Evolutionary conservation across 371 early-diverging fungal species (phyloP), one percentile per base, ranked within the genome.

Genomic region (Choanephora cucurbitarum): DNA sequence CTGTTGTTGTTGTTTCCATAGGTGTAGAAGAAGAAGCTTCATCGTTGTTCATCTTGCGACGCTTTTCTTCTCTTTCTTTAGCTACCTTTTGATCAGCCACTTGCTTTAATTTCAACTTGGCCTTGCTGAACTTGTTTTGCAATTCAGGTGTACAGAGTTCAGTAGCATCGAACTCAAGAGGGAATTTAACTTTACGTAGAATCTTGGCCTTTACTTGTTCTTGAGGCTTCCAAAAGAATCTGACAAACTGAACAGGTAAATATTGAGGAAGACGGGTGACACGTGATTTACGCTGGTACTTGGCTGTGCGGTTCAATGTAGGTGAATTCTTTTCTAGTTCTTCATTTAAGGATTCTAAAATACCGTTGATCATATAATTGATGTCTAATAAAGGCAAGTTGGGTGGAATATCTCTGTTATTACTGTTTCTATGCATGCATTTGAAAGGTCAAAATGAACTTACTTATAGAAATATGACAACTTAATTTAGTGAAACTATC

Each of bases 211-310:
- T 90, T n/a, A 92, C 82, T 39, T 81, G 75, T 62, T 91, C 90
- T 19, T 83, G 72, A 0, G 90, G 77, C 61, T 96, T 96, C 99
- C 99, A 98, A 73, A 91, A 97, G 77, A 97, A 97, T 21, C 99
- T 86, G 34, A 96, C 90, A 71, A 94, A 97, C 57, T 93, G 88
- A 17, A 97, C 73, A 0, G 96, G 87, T 53, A 99, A 67, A 65
- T 98, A 98, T 14, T 79, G 67, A 1, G 99, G 99, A 32, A 98
- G 70, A 5, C 96, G 85, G 13, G 83, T 83, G 19, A 99, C 85
- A 39, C 84, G 78, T 37, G 87, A 84, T 6, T 73, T 84, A 53
- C 92, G 91, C 47, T 81, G 82, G 62, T 95, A 97, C 43, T 75
- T 72, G 5, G 96, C 95, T 11, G 84, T 81, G 10, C 93, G 82